These are phyloP conservation scores for Penicillium mononematosum DNA, from an alignment of 495 filamentous ascomycete genomes.

Conservation along the genomic window DNA sequence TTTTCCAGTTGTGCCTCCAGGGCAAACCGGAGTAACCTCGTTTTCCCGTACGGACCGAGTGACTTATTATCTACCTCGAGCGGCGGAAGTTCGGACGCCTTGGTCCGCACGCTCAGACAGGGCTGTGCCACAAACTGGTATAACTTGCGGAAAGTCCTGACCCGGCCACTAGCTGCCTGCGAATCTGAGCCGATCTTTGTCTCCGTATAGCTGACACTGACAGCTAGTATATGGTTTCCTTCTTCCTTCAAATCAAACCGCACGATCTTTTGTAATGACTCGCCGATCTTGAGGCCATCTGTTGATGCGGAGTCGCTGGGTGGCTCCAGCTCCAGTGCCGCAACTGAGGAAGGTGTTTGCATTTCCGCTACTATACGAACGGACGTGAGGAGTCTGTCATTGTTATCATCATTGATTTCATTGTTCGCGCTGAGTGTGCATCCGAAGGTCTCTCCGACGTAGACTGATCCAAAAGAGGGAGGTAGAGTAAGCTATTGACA, in stretches of 20 bases:
- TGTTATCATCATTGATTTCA: conserved; percentile 54
- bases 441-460: conserved; percentile 91
- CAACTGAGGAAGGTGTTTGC: conserved; percentile 75
- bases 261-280: conserved; percentile 79
- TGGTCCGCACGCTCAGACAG: conserved; percentile 86
- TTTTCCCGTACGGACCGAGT: conserved; percentile 47
- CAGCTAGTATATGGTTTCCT: conserved; percentile 88
- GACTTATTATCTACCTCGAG: conserved; percentile 45
- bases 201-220: conserved; percentile 87
- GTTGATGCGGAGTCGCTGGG: conserved; percentile 31
- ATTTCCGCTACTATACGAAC: conserved; percentile 88
- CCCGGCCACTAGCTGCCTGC: conserved; percentile 63
- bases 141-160: conserved; percentile 87
- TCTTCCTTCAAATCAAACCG: conserved; percentile 89
- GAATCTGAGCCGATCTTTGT: conserved; percentile 52
- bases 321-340: conserved; percentile 55
- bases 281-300: conserved; percentile 59
- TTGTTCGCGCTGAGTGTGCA: conserved; percentile 96
- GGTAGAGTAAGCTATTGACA: conserved; percentile 72
- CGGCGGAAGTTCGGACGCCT: conserved; percentile 62
- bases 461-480: conserved; percentile 87
- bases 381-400: conserved; percentile 60
- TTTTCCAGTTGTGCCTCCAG: conserved; percentile 96
- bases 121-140: conserved; percentile 95
- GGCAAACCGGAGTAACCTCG: conserved; percentile 50